These are phyloP conservation scores for Coleophoma crateriformis DNA, from an alignment of 2,329 filamentous ascomycete genomes.

Conservation along the genomic window DNA sequence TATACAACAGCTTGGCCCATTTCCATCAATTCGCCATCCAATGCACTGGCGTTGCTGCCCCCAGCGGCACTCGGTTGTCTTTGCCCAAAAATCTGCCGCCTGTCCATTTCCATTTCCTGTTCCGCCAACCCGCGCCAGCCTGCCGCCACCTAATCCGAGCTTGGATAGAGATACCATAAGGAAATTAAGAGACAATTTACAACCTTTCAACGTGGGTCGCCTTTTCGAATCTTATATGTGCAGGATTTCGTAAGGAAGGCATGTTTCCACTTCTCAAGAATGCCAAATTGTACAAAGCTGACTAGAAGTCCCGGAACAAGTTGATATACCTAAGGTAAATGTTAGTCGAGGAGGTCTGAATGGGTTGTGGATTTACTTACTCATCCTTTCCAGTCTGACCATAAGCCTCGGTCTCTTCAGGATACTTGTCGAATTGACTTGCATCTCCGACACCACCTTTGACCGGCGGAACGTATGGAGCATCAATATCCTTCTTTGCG, in stretches of 20 bases:
- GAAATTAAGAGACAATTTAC: background rate
- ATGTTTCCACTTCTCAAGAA: too few relatives aligned
- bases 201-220: too few relatives aligned
- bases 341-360: too few relatives aligned
- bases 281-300: background rate
- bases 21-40: too few relatives aligned
- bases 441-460: slow-evolving; percentile 91
- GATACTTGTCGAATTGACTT: slow-evolving; percentile 96
- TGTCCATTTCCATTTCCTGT: too few relatives aligned
- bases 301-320: slow-evolving; percentile 4
- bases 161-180: background rate
- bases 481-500: slow-evolving; percentile 94
- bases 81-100: too few relatives aligned
- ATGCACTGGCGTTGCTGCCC: too few relatives aligned
- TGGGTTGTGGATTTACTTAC: slow-evolving; percentile 52
- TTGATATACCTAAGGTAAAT: background rate
- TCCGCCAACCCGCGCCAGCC: too few relatives aligned
- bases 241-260: background rate
- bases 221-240: background rate
- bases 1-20: too few relatives aligned
- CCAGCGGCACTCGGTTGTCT: too few relatives aligned
- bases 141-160: background rate
- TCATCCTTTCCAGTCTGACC: slow-evolving; percentile 74
- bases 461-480: slow-evolving; percentile 93
- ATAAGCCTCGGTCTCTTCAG: slow-evolving; percentile 93